Base-by-base conservation (phyloP, 805 yeast genomes). In the Priceomyces fermenticarens region DNA sequence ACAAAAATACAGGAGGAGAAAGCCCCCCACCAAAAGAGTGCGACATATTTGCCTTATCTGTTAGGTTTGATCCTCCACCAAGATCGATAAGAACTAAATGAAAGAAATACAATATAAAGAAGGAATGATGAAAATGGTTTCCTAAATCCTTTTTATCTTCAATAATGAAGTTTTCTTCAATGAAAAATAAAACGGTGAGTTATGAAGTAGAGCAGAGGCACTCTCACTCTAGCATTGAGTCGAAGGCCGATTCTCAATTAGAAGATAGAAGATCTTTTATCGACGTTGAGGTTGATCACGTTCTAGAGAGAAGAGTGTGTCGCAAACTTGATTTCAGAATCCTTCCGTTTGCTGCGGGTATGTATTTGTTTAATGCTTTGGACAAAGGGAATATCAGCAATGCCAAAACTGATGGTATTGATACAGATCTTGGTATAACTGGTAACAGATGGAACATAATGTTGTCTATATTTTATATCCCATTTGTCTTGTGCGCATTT, bases 351-450 rank as follows among this genome's bases (percentile, higher is more conserved):
- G 59, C 72, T 39, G 69, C 77, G 13, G 26, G 71, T 20, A 65
- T 72, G 70, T 75, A 75, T 44, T 58, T 75, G 28, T 73, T 72
- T 56, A 71, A 71, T 46, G 71, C 75, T 10, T 60, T 75, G 40
- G 78, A 75, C 50, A 71, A 70, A 45, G 75, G 76, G 11, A 74
- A 75, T 46, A 72, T 74, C 35, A 65, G 73, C 11, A 73, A 74
- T 51, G 79, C 79, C 12, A 72, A 72, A 47, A 72, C 77, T 1
- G 70, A 72, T 43, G 73, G 73, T 26, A 51, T 75, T 36, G 74
- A 64, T 20, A 47, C 42, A 4, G 76, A 74, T 45, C 51, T 75
- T 13, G 63, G 63, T 27, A 64, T 75, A 35, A 48, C 49, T 4
- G 74, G 72, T 15, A 57, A 62, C 25, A 61, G 72, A 41, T 75